Base-by-base conservation (phyloP, 352 stramenopile species). In the Phytophthora chlamydospora region DNA sequence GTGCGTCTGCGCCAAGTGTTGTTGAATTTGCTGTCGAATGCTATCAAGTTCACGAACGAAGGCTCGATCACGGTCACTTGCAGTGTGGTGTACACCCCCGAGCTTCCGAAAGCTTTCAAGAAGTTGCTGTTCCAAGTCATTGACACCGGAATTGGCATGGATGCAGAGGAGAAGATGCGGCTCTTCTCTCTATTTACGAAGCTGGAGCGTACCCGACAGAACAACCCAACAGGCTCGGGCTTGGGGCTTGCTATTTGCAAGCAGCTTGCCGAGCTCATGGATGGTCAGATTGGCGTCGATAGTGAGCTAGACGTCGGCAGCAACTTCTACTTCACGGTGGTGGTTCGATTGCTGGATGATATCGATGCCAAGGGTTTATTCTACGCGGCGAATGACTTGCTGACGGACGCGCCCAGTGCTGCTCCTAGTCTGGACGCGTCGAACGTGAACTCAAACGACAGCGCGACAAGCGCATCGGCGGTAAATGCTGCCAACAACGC, bases 231-330 rank as follows among this genome's bases (percentile, higher is more conserved):
- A n/a, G 86, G 86, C 2, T 95, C 86, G 12, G 89, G 89, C 6
- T 67, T 97, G 7, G 89, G 89, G 8, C 70, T 97, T 41, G 85
- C 85, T 8, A 96, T 97, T 47, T 96, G 85, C 59, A 95, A 95
- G 59, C 84, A 95, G 56, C 82, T 97, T 29, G 85, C 88, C 7
- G 85, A 96, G 56, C 71, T 95, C 17, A 97, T 97, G 89, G 87
- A 91, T 54, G 89, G 89, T 6, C 68, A 87, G 34, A 95, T 97
- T 49, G 85, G 88, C 44, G 84, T 97, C 11, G 86, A 96, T 33
- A 93, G 80, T 53, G 73, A 91, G 42, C 66, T 93, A 3, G 76
- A 75, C 14, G 72, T 89, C n/a, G 89, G 89, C 12, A 89, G 75
- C 44, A 88, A 89, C 51, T 97, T 97, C 54, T 93, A 86, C 58